Evolutionary conservation across 495 filamentous ascomycete species (phyloP), one percentile per base, ranked within the genome.

Genomic region (Penicillium roqueforti): DNA sequence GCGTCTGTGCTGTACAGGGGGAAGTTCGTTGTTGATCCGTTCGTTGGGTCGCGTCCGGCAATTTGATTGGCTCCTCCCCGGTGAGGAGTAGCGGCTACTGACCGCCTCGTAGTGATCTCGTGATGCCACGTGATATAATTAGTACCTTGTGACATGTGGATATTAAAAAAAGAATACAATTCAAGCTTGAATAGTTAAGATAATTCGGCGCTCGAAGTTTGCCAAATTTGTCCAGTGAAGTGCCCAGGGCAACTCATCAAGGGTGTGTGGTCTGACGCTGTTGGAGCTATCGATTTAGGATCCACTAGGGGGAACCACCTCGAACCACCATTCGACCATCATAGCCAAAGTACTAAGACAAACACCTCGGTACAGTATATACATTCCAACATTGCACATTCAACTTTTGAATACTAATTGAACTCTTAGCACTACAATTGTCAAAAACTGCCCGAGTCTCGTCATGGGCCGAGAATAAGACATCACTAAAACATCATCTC

Each of bases 21-120:
- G 58, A 58, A 59, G 50, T 67, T 64, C 59, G 58, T 69, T 71
- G 68, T 71, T 71, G 67, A 71, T 69, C 66, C 62, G 58, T 61
- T 65, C 54, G 61, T 68, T 71, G 69, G 71, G 69, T 72, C 71
- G 71, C 71, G 71, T 73, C 56, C 38, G 32, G 42, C 28, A 29
- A 11, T n/a, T 40, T 74, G 65, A 74, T 74, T 74, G 71, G 71
- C 32, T 44, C 31, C 10, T 29, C 32, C 19, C 22, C 38, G 49
- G 38, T 19, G 55, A 44, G 53, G 51, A 57, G 54, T 51, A 48
- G 50, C 13, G 50, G 54, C 53, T 55, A 55, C 22, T 71, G 63
- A 74, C 68, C 54, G 44, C 48, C 53, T 58, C 47, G 55, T 50
- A 26, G 10, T 7, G 19, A 14, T 25, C 37, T 29, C 42, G 52